These are phyloP conservation scores for Sarcodon sp. DNA, from an alignment of 768 basidiomycete genomes.

Conservation along the genomic window DNA sequence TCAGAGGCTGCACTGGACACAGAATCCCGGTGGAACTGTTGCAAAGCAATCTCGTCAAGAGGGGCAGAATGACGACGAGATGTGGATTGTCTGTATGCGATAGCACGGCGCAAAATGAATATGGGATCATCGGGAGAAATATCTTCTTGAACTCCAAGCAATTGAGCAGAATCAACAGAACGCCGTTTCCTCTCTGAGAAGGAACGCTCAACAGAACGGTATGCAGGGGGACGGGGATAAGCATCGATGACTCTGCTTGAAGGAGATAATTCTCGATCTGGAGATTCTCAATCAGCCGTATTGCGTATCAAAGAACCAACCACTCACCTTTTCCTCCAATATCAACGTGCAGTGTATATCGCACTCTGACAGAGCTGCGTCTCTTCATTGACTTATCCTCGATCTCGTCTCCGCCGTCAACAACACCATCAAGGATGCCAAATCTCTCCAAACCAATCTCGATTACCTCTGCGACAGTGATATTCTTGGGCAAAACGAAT, in stretches of 20 bases:
- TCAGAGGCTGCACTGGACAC: constrained; percentile 43
- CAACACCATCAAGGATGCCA: constrained; percentile 93
- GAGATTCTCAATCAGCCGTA: constrained; percentile 3
- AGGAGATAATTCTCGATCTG: constrained; percentile 70
- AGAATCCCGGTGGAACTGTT: constrained; percentile 58
- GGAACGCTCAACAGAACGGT: constrained; percentile 49
- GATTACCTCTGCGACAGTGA: constrained; percentile 93
- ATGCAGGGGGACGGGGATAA: constrained; percentile 61
- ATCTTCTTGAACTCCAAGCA: constrained; percentile 64
- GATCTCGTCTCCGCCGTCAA: constrained; percentile 95
- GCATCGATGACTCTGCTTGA: constrained; percentile 81
- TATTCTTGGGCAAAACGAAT: constrained; percentile 87
- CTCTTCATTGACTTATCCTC: constrained; percentile 86
- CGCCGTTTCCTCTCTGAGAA: constrained; percentile 62
- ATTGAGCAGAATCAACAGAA: constrained; percentile 68
- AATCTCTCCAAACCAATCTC: constrained; percentile 88
- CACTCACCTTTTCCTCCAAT: constrained; percentile 50
- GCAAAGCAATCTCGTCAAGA: constrained; percentile 74
- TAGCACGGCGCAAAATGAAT: constrained; percentile 80
- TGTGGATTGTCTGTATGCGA: constrained; percentile 57
- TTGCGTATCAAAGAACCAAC: not conserved
- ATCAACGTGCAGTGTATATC: constrained; percentile 66
- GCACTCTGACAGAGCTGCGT: constrained; percentile 62
- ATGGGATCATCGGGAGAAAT: constrained; percentile 73
- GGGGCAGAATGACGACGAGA: constrained; percentile 66